These are phyloP conservation scores for Aureoboletus auriporus DNA, from an alignment of 768 basidiomycete genomes.

Conservation along the genomic window DNA sequence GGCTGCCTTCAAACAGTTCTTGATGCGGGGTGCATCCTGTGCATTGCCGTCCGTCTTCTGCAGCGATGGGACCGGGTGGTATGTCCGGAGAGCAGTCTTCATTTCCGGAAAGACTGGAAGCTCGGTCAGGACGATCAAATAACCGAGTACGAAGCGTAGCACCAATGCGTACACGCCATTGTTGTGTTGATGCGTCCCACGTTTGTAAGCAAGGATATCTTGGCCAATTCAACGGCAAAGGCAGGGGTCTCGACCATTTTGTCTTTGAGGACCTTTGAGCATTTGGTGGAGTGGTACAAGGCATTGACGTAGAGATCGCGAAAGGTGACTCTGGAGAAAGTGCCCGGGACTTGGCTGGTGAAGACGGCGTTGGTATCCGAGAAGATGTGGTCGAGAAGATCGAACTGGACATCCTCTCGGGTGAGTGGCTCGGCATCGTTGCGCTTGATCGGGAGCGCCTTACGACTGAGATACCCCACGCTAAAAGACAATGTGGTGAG, in stretches of 20 bases:
- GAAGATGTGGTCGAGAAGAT: constrained; percentile 80
- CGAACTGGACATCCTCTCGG: constrained; percentile 82
- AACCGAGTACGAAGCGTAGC: constrained; percentile 4
- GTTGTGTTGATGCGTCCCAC: constrained; percentile 92
- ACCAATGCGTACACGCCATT: constrained; percentile 64
- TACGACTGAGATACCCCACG: constrained; percentile 57
- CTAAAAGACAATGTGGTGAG: constrained; percentile 27
- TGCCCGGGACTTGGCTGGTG: constrained; percentile 55
- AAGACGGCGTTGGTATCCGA: constrained; percentile 64
- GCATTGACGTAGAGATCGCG: constrained; percentile 81
- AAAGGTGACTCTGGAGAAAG: constrained; percentile 60
- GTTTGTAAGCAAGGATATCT: constrained; percentile 82
- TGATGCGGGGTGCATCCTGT: constrained; percentile 89
- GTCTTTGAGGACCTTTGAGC: constrained; percentile 83
- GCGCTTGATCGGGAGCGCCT: constrained; percentile 73
- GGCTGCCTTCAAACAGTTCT: constrained; percentile 84
- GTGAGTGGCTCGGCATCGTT: constrained; percentile 80
- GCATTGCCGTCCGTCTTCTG: constrained; percentile 87
- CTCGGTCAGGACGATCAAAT: constrained; percentile 16
- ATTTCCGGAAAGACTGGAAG: constrained; percentile 83
- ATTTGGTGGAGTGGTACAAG: constrained; percentile 74
- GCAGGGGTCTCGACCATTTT: constrained; percentile 81
- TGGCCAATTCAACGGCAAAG: constrained; percentile 76
- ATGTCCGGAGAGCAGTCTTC: constrained; percentile 86
- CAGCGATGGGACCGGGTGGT: constrained; percentile 84